Conservation (phyloP, 768 basidiomycete genomes). For the Pholiota microspora region DNA sequence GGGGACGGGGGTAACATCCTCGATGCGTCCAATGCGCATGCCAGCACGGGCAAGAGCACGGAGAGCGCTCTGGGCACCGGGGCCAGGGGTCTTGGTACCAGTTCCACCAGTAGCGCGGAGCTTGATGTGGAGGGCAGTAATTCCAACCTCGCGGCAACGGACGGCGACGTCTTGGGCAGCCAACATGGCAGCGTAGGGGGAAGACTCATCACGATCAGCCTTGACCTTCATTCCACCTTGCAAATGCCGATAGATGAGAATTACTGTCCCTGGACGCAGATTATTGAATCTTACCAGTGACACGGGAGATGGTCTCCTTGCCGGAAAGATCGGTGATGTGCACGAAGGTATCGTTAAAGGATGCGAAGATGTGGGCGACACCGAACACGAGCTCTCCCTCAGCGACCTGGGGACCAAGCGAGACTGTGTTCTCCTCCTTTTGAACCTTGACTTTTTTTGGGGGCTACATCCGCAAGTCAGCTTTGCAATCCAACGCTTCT, state of each 20-base stretch:
- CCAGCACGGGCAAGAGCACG: constrained; percentile 98
- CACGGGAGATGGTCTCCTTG: constrained; percentile 98
- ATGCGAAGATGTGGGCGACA: constrained; percentile 98
- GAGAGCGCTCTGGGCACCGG: constrained; percentile 96
- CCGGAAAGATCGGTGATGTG: constrained; percentile 99
- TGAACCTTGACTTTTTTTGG: constrained; percentile 81
- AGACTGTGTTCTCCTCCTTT: constrained; percentile 81
- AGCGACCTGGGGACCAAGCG: constrained; percentile 92
- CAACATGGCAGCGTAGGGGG: constrained; percentile 96
- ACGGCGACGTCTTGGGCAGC: constrained; percentile 96
- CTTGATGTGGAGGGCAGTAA: constrained; percentile 99
- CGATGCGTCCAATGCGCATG: constrained; percentile 97
- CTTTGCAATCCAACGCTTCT: constrained; percentile 43
- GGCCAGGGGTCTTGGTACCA: constrained; percentile 98
- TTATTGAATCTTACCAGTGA: constrained; percentile 66
- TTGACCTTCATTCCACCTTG: constrained; percentile 99
- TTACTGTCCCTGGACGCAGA: not conserved
- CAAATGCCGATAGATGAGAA: not conserved
- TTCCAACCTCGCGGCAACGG: constrained; percentile 97
- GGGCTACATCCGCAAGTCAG: constrained; percentile 67
- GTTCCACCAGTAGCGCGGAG: constrained; percentile 98
- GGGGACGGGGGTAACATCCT: constrained; percentile 97
- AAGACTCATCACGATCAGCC: constrained; percentile 99
- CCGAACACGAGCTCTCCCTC: constrained; percentile 98
- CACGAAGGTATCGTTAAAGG: constrained; percentile 99